Evolutionary conservation across 2,329 filamentous ascomycete genomes (phyloP), one percentile per base, ranked within the genome.

Genomic region (Colletotrichum siamense): DNA sequence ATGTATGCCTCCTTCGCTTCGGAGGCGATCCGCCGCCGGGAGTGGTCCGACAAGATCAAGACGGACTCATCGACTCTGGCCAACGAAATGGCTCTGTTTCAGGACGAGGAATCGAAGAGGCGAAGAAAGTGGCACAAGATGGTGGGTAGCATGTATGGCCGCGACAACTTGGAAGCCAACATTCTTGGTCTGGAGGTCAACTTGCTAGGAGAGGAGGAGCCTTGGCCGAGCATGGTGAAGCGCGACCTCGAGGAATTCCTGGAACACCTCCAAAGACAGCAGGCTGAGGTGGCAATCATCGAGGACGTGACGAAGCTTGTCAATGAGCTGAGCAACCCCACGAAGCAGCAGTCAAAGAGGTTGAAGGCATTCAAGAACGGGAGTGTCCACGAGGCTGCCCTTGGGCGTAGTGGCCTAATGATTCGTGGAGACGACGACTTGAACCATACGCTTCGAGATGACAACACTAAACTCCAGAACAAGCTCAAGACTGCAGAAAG

Each of bases 311-410:
- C 89, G 5, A 95, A 95, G 81, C 91, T 96, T 22, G 90, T 98
- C 76, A 92, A 93, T 77, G 96, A 98, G 70, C 89, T 99, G 16
- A 93, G 93, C 82, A 92, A 91, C 72, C 96, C 96, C 4, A 97
- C 95, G 1, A 95, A 94, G 80, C 95, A 97, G 83, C 96, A 98
- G 82, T 92, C 93, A 77, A 96, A 95, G 84, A 92, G 95, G 73
- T 92, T 97, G 8, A 98, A 96, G 83, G 96, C 95, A 7, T 99
- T 99, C 88, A 98, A 98, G 83, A 97, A 98, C 82, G 97, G 97
- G 18, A 99, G 97, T 82, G 91, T 99, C 49, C 96, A 98, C 81
- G 97, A 99, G 82, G 94, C 94, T n/a, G 92, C 92, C 4, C 90
- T 98, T 77, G 95, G 95, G n/a, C 92, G 94, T 81, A 98, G 95